Conservation (phyloP, 306 rosid genomes). For the Vigna hirtella region DNA sequence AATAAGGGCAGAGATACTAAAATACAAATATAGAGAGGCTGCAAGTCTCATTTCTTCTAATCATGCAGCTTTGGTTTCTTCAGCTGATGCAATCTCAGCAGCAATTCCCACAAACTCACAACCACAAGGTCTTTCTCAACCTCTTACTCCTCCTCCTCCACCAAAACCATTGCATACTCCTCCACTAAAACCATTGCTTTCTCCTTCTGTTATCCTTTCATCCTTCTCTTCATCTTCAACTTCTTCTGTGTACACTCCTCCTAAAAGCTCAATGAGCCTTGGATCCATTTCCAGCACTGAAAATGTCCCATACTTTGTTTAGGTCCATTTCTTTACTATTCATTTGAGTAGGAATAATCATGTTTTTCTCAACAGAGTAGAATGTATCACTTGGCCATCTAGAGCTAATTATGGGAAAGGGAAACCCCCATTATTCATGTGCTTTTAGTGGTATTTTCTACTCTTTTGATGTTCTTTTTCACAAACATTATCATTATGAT, state of each 20-base stretch:
- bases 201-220: conserved; percentile 54
- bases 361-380: conserved; percentile 35
- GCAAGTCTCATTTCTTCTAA: conserved; percentile 61
- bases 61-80: conserved; percentile 53
- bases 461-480: conserved; percentile 34
- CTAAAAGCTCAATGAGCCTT: conserved; percentile 65
- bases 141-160: conserved; percentile 36
- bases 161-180: conserved; percentile 37
- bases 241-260: conserved; percentile 65
- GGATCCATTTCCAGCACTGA: conserved; percentile 70
- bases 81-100: conserved; percentile 39
- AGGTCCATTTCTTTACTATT: conserved; percentile 34
- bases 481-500: conserved; percentile 26
- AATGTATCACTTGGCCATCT: conserved; percentile 41
- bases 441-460: conserved; percentile 37
- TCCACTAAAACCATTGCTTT: conserved; percentile 47
- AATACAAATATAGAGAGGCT: conserved; percentile 71
- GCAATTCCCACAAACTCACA: conserved; percentile 50
- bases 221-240: conserved; percentile 69
- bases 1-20: conserved; percentile 63
- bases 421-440: conserved; percentile 15
- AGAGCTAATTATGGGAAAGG: conserved; percentile 25
- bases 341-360: conserved; percentile 32
- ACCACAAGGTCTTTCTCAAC: conserved; percentile 44
- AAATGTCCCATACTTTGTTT: conserved; percentile 71